These are phyloP conservation scores for Chaetomiaceae sp. DNA, from an alignment of 2,329 filamentous ascomycete genomes.

Conservation along the genomic window DNA sequence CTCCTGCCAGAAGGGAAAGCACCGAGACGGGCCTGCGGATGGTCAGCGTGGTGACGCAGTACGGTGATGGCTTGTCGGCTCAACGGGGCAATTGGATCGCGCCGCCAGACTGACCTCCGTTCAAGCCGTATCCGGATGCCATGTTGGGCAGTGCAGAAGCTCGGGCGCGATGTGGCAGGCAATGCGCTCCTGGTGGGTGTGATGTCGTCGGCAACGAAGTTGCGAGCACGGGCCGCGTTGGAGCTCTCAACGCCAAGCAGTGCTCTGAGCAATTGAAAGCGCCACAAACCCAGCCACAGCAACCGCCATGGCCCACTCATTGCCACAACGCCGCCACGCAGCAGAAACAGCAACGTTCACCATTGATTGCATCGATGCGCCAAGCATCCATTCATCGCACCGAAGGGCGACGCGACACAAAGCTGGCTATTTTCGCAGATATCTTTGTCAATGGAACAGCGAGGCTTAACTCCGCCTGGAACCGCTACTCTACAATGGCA, in stretches of 20 bases:
- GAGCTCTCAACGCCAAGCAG: neutral
- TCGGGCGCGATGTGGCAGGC: slow-evolving; percentile 15
- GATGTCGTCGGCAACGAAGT: slow-evolving; percentile 18
- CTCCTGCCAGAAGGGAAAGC: slow-evolving; percentile 99
- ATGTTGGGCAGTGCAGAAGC: slow-evolving; percentile 39
- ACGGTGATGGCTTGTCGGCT: neutral
- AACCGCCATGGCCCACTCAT: too few relatives aligned
- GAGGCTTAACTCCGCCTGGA: too few relatives aligned
- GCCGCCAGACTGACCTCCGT: slow-evolving; percentile 57
- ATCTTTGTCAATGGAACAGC: too few relatives aligned
- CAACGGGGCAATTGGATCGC: slow-evolving; percentile 11
- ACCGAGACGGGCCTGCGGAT: slow-evolving; percentile 58
- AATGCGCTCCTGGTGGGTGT: slow-evolving; percentile 11
- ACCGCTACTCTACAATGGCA: too few relatives aligned
- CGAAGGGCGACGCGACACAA: too few relatives aligned
- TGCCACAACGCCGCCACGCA: too few relatives aligned
- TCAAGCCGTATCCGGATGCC: slow-evolving; percentile 77
- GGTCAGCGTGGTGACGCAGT: slow-evolving; percentile 11
- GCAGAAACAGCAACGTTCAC: too few relatives aligned
- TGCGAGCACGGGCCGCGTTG: slow-evolving; percentile 4
- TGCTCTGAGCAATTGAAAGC: neutral
- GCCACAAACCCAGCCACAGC: neutral
- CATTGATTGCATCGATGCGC: too few relatives aligned
- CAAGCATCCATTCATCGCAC: too few relatives aligned
- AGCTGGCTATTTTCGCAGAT: too few relatives aligned